Conservation (phyloP, 257 asterid species). For the Nemophila menziesii region DNA sequence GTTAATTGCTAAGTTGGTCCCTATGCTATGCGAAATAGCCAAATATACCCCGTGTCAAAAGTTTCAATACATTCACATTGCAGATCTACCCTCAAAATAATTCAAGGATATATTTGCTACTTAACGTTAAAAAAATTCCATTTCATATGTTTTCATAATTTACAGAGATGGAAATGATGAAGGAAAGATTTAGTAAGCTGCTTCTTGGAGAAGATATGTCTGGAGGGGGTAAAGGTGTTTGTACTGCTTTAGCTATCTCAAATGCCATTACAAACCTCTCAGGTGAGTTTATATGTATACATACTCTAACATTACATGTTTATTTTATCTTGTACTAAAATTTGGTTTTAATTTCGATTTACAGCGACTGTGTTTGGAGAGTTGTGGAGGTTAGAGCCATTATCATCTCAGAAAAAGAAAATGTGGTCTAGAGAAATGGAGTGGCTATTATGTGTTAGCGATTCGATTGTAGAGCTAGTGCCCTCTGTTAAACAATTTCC, state of each 20-base stretch:
- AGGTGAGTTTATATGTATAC: slow-evolving; percentile 32
- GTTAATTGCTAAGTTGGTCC: too few species aligned
- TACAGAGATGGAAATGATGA: slow-evolving; percentile 78
- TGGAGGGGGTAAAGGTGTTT: slow-evolving; percentile 96
- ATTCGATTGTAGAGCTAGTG: slow-evolving; percentile 87
- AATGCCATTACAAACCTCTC: slow-evolving; percentile 93
- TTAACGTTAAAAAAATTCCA: too few species aligned
- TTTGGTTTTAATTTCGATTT: slow-evolving; percentile 3
- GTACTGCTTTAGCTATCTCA: slow-evolving; percentile 88
- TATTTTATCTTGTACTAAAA: neutral
- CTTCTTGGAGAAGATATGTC: slow-evolving; percentile 99
- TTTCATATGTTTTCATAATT: too few species aligned
- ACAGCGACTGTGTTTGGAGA: slow-evolving; percentile 93
- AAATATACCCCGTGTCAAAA: too few species aligned
- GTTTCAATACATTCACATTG: too few species aligned
- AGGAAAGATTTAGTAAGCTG: slow-evolving; percentile 86
- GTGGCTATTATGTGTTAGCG: slow-evolving; percentile 81
- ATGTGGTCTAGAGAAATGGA: slow-evolving; percentile 98
- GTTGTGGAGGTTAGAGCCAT: slow-evolving; percentile 91
- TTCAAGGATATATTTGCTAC: too few species aligned
- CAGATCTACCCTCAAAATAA: neutral
- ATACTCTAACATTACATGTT: neutral
- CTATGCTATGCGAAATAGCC: too few species aligned
- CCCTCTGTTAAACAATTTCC: slow-evolving; percentile 80
- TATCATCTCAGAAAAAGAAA: slow-evolving; percentile 68